Conservation (phyloP, 495 filamentous ascomycete genomes). For the Xylona heveae region DNA sequence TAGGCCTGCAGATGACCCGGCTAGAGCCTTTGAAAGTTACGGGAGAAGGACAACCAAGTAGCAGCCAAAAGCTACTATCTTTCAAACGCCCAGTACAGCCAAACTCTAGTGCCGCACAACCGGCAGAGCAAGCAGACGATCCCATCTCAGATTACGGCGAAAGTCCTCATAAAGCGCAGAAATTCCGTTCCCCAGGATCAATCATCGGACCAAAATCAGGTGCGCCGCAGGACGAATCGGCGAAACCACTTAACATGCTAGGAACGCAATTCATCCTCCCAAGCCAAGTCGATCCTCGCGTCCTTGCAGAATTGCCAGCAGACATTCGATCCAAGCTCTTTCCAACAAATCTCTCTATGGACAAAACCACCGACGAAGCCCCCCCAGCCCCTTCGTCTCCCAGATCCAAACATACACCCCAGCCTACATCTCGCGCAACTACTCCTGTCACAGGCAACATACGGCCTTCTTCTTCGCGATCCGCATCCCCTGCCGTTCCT, state of each 20-base stretch:
- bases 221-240: constrained; percentile 21
- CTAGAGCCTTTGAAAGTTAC: constrained; percentile 50
- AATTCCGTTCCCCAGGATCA: constrained; percentile 21
- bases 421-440: constrained; percentile 11
- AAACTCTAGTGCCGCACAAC: too few species aligned
- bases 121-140: constrained; percentile 15
- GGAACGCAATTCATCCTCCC: constrained; percentile 84
- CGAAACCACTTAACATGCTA: constrained; percentile 51
- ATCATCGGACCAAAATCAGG: constrained; percentile 26
- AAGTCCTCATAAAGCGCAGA: constrained; percentile 42
- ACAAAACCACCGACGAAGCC: constrained; percentile 12
- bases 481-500: constrained; percentile 2
- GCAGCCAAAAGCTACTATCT: constrained; percentile 12
- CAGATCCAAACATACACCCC: constrained; percentile 16
- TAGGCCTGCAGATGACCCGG: constrained; percentile 84
- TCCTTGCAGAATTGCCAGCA: constrained; percentile 53
- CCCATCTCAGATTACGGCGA: constrained; percentile 29
- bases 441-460: too few species aligned
- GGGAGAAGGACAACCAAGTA: constrained; percentile 11
- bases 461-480: too few species aligned
- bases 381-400: too few species aligned
- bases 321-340: constrained; percentile 62
- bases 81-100: constrained; percentile 7
- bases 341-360: too few species aligned
- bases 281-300: constrained; percentile 49